These are phyloP conservation scores for Hippophae tibetana DNA, from an alignment of 306 rosid species.

Conservation along the genomic window DNA sequence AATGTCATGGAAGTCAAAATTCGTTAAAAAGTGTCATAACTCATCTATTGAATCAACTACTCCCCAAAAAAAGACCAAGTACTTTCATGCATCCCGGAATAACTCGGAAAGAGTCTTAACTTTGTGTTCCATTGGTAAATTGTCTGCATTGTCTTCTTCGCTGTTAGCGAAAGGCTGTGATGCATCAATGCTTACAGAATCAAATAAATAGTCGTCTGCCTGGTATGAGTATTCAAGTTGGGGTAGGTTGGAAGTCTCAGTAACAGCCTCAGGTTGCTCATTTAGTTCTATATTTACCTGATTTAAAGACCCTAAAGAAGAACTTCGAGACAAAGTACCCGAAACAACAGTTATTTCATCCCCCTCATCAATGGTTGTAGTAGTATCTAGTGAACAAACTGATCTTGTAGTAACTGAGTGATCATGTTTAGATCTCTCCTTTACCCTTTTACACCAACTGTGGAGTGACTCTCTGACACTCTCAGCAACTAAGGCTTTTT, in stretches of 20 bases:
- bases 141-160: conserved; percentile 24
- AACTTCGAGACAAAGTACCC: conserved; percentile 59
- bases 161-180: conserved; percentile 19
- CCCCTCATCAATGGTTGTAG: conserved; percentile 43
- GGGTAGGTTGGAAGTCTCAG: conserved; percentile 18
- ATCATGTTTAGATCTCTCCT: conserved; percentile 68
- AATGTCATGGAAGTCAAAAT: no score
- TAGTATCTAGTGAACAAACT: conserved; percentile 63
- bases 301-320: conserved; percentile 58
- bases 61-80: no score
- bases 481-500: conserved; percentile 77
- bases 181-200: conserved; percentile 18
- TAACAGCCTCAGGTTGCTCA: conserved; percentile 23
- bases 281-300: conserved; percentile 54
- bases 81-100: conserved; percentile 50
- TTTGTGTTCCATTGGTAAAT: conserved; percentile 26
- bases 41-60: no score
- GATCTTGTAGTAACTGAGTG: conserved; percentile 63
- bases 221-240: conserved; percentile 23
- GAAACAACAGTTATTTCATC: conserved; percentile 80
- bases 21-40: no score
- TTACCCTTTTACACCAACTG: conserved; percentile 96
- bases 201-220: conserved; percentile 36
- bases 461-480: conserved; percentile 88
- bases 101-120: conserved; percentile 56